Evolutionary conservation across 345 rosid species (phyloP).

Genomic region (Populus nigra): DNA sequence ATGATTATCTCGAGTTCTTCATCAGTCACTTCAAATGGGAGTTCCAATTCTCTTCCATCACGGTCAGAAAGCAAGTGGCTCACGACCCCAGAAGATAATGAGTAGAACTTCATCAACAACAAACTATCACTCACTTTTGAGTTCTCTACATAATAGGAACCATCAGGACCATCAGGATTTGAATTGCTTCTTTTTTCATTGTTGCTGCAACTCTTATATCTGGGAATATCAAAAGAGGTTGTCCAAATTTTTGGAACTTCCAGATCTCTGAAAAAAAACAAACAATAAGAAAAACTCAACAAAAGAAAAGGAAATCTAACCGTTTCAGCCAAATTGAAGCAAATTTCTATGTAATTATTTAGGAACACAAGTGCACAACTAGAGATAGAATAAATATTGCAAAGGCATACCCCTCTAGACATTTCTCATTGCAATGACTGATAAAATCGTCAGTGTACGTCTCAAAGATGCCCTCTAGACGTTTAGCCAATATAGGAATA

Average conservation of each 20-base stretch:
- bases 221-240: constrained; percentile 27
- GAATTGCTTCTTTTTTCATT: constrained; percentile 17
- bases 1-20: constrained; percentile 40
- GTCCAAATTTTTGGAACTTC: constrained; percentile 48
- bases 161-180: constrained; percentile 13
- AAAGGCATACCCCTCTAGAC: constrained; percentile 46
- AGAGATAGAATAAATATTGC: not conserved
- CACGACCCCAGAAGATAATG: constrained; percentile 33
- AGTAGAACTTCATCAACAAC: constrained; percentile 51
- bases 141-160: constrained; percentile 31
- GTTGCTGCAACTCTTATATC: constrained; percentile 13
- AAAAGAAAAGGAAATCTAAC: not conserved
- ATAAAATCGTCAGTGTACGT: constrained; percentile 40
- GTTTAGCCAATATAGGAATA: constrained; percentile 35
- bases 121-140: constrained; percentile 49
- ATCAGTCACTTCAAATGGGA: constrained; percentile 51
- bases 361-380: not conserved
- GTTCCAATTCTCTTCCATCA: constrained; percentile 40
- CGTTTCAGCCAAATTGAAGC: not conserved
- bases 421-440: constrained; percentile 42
- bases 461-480: constrained; percentile 39
- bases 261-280: constrained; percentile 31
- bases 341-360: not conserved
- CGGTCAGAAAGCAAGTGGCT: constrained; percentile 39
- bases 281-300: not conserved